phyloP scores from a whole-genome alignment of 2,329 filamentous ascomycete species.

The Fusarium sp. region DNA sequence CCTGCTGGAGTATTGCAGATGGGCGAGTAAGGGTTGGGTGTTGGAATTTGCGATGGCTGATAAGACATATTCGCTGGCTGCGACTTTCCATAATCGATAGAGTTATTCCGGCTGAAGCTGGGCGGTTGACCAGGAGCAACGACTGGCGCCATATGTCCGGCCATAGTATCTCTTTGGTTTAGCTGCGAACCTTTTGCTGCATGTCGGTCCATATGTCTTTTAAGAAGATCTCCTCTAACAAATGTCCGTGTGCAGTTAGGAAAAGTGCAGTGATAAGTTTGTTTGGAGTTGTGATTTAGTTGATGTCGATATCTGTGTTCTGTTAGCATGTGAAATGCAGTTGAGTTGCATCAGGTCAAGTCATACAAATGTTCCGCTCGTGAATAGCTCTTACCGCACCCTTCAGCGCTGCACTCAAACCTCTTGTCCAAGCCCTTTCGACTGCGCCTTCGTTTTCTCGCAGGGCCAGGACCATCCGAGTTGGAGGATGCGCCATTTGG shows the following conservation, averaged over 20 bases:
- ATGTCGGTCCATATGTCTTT: slow-evolving; percentile 84
- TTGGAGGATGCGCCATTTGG: slow-evolving; percentile 63
- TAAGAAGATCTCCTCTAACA: slow-evolving; percentile 91
- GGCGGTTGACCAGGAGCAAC: slow-evolving; percentile 62
- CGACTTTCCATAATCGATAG: slow-evolving; percentile 56
- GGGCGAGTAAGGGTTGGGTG: slow-evolving; percentile 61
- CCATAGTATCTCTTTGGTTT: slow-evolving; percentile 74
- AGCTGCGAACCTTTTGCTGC: slow-evolving; percentile 82
- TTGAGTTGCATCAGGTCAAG: slow-evolving; percentile 30
- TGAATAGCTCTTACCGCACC: slow-evolving; percentile 96
- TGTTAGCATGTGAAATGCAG: slow-evolving; percentile 21
- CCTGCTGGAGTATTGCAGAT: slow-evolving; percentile 59
- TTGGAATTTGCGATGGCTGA: slow-evolving; percentile 59
- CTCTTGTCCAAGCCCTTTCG: slow-evolving; percentile 84
- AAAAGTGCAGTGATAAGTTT: slow-evolving; percentile 94
- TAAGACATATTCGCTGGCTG: slow-evolving; percentile 59
- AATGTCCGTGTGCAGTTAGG: slow-evolving; percentile 91
- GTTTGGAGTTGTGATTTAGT: slow-evolving; percentile 94
- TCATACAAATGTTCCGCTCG: slow-evolving; percentile 91
- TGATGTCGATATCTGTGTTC: slow-evolving; percentile 81
- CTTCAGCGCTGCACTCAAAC: slow-evolving; percentile 85
- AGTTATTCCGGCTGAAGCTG: slow-evolving; percentile 57
- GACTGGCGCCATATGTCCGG: slow-evolving; percentile 53
- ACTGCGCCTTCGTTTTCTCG: slow-evolving; percentile 77
- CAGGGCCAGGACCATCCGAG: slow-evolving; percentile 65